These are phyloP conservation scores for Shiraia bambusicola DNA, from an alignment of 2,329 filamentous ascomycete genomes.

Conservation along the genomic window DNA sequence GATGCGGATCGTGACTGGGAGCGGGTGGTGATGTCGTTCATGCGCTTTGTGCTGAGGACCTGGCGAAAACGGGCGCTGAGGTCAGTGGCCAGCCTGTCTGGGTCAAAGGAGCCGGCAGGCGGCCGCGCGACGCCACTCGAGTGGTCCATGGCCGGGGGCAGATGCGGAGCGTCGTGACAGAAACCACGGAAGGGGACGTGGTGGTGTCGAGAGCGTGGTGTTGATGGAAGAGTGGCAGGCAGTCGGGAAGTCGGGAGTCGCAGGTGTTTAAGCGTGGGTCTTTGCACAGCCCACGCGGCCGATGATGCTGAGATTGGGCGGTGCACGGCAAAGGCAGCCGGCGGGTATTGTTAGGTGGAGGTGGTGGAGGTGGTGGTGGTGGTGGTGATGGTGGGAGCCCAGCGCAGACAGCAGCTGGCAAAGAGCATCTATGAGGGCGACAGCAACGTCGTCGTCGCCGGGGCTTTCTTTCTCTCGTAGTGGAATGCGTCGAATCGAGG, in stretches of 20 bases:
- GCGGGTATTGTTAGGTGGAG: not conserved
- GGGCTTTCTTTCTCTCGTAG: too few species aligned
- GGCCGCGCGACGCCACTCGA: constrained; percentile 34
- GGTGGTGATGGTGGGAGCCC: too few species aligned
- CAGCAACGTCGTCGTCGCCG: too few species aligned
- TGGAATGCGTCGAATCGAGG: too few species aligned
- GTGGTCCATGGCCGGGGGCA: constrained; percentile 37
- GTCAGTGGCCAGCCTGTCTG: constrained; percentile 62
- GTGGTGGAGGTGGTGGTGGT: too few species aligned
- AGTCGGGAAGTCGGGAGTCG: constrained; percentile 12
- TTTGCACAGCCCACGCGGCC: not conserved
- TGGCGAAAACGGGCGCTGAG: constrained; percentile 84
- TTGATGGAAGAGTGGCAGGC: constrained; percentile 4
- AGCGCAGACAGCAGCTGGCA: too few species aligned
- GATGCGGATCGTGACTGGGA: constrained; percentile 62
- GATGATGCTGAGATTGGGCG: not conserved
- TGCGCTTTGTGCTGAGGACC: constrained; percentile 78
- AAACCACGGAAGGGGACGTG: constrained; percentile 10
- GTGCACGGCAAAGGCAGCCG: not conserved
- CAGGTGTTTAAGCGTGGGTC: constrained; percentile 6
- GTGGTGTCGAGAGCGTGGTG: constrained; percentile 7
- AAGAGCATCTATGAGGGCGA: too few species aligned
- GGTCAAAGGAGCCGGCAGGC: constrained; percentile 25
- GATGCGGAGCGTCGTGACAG: constrained; percentile 6
- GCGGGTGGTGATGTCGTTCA: constrained; percentile 73